These are phyloP conservation scores for Aureobasidium sp. DNA, from an alignment of 2,329 filamentous ascomycete species.

Conservation along the genomic window DNA sequence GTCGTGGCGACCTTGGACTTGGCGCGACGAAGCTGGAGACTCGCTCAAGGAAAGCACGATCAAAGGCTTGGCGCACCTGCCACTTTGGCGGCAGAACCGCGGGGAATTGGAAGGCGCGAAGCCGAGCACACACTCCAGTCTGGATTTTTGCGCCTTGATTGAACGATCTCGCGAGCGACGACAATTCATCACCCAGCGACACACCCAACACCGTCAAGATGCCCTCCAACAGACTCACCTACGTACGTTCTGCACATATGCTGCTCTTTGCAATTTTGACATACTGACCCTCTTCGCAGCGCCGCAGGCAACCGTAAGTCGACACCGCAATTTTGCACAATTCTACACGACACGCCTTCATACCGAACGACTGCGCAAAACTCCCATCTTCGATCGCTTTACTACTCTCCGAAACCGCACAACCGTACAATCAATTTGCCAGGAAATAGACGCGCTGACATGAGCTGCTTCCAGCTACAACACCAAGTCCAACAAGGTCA, in stretches of 20 bases:
- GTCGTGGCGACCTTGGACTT: slow-evolving; percentile 12
- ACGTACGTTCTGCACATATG: slow-evolving; percentile 36
- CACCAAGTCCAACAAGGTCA: slow-evolving; percentile 94
- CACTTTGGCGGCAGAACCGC: not conserved
- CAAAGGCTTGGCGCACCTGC: not conserved
- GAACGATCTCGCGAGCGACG: slow-evolving; percentile 2
- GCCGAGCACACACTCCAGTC: not conserved
- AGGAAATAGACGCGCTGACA: slow-evolving; percentile 17
- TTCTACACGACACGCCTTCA: not conserved
- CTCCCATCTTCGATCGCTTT: not conserved
- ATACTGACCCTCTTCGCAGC: slow-evolving; percentile 36
- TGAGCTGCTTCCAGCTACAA: slow-evolving; percentile 65
- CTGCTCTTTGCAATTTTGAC: slow-evolving; percentile 21
- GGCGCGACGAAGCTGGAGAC: not conserved
- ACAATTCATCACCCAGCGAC: slow-evolving; percentile 18
- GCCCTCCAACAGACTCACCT: slow-evolving; percentile 49
- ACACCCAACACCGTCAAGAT: slow-evolving; percentile 39
- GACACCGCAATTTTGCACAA: slow-evolving; percentile 1
- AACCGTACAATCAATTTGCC: not conserved
- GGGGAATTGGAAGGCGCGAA: not conserved
- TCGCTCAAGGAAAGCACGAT: not conserved
- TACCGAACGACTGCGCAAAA: not conserved
- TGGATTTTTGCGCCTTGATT: slow-evolving; percentile 7
- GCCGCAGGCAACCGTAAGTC: slow-evolving; percentile 47
- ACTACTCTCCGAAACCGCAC: not conserved